Evolutionary conservation across 108 stramenopile genomes (phyloP), one percentile per base, ranked within the genome.

Genomic region (Halocafeteria seosinensis): DNA sequence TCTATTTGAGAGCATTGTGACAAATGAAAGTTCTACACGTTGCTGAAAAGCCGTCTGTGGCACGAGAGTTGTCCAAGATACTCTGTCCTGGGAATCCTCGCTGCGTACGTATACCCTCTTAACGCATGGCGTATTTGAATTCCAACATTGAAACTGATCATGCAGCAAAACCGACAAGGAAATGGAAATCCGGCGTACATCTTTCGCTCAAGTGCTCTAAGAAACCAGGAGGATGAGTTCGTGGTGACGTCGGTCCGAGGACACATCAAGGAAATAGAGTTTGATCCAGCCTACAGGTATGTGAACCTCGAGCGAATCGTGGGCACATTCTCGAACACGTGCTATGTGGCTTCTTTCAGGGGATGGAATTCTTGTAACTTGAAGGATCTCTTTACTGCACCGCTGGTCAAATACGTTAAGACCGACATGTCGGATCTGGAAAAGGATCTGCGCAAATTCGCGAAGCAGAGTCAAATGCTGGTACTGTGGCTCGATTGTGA

Each of bases 401-500:
- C 78, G 3, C 30, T 82, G 21, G 35, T 51, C 3, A 65, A 59
- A 13, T 59, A 51, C 34, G 73, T 81, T 3, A 55, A 51, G 11
- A 33, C 62, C 13, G 69, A 64, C 37, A 63, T 42, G 29, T 31
- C 64, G 21, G 35, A 60, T 0, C 38, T 82, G 12, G 52, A 59
- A 31, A 30, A 13, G 42, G 59, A 64, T 13, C 38, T 82, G 24
- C 38, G 73, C 74, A 67, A 25, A 28, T 63, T 11, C 36, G 66
- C 28, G 34, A 28, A 29, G 1, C 12, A 0, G 28, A n/a, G 55
- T 26, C 75, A 87, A 34, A 85, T 84, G 35, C 73, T 94, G 24
- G 85, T 98, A 42, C 73, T 98, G 34, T 98, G 96, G 96, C 71
- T 94, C 29, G 96, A 98, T 84, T 95, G 94, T 69, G 96, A 98